phyloP scores from a whole-genome alignment of 2,329 filamentous ascomycete species.

The Aspergillus pseudoglaucus region DNA sequence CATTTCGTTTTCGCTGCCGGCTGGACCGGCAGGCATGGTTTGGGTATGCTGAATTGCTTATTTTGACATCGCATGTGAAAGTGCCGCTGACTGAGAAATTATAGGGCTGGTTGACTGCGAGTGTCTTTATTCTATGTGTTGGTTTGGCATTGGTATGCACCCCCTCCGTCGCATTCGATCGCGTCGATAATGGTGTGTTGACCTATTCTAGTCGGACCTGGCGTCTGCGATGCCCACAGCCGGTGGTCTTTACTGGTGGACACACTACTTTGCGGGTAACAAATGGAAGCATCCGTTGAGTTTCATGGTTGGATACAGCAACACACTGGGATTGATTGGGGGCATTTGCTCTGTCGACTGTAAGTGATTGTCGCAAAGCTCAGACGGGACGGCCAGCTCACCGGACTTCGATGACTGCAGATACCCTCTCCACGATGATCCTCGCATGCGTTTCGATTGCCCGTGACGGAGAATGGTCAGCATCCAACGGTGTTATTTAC shows the following conservation, averaged over 20 bases:
- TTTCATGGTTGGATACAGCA: constrained; percentile 56
- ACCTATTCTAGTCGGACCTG: constrained; percentile 38
- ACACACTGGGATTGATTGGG: constrained; percentile 55
- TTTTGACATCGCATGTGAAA: background rate
- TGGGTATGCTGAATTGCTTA: constrained; percentile 40
- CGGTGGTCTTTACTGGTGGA: constrained; percentile 55
- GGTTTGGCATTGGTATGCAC: constrained; percentile 51
- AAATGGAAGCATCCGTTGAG: constrained; percentile 52
- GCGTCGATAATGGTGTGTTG: background rate
- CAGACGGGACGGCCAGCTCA: background rate
- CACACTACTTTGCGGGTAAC: constrained; percentile 52
- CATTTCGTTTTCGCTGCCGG: constrained; percentile 52
- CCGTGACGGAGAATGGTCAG: constrained; percentile 50
- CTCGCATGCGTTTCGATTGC: constrained; percentile 53
- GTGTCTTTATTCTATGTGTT: constrained; percentile 52
- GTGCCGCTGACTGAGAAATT: constrained; percentile 2
- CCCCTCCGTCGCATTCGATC: background rate
- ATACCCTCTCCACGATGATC: constrained; percentile 26
- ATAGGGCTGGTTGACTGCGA: constrained; percentile 53
- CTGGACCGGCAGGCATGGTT: constrained; percentile 56
- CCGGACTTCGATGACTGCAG: constrained; percentile 6
- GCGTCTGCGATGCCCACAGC: constrained; percentile 53
- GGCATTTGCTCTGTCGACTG: constrained; percentile 58
- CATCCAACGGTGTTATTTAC: constrained; percentile 52
- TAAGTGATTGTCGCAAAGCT: constrained; percentile 13